Evolutionary conservation across 2,329 filamentous ascomycete species (phyloP).

Genomic region (Trichoderma oligosporum): DNA sequence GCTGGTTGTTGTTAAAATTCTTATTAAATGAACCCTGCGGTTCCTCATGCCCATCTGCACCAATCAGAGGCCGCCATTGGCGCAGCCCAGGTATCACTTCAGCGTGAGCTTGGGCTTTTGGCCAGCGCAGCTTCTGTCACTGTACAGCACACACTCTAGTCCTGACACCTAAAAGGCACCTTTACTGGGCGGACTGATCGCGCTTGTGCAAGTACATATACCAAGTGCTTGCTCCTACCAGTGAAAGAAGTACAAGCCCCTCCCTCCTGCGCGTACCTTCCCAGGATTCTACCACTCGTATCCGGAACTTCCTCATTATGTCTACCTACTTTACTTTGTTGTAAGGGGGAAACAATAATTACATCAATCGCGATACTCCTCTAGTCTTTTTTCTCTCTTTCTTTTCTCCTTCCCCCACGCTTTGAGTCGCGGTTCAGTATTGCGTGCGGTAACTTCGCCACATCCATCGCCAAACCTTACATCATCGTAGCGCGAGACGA

Average conservation of each 20-base stretch:
- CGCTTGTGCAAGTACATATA: conserved; percentile 8
- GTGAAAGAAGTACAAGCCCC: too few relatives aligned
- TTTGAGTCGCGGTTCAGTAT: conserved; percentile 6
- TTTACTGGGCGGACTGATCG: conserved; percentile 3
- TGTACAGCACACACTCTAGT: conserved; percentile 13
- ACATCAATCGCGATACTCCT: conserved; percentile 17
- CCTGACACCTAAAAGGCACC: neutral
- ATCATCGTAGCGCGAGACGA: conserved; percentile 16
- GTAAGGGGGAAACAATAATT: conserved; percentile 16
- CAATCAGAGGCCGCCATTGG: conserved; percentile 13
- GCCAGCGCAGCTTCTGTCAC: conserved; percentile 15
- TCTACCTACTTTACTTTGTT: conserved; percentile 1
- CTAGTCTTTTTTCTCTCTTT: neutral
- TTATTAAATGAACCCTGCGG: conserved; percentile 12
- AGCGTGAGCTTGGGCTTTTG: conserved; percentile 7
- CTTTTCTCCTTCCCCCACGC: conserved; percentile 6
- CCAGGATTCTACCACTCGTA: conserved; percentile 14
- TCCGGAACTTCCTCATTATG: conserved; percentile 11
- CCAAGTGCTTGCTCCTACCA: neutral
- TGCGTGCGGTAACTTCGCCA: conserved; percentile 3
- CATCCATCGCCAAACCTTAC: conserved; percentile 10
- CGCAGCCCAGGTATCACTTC: conserved; percentile 9
- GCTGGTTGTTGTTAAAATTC: conserved; percentile 5
- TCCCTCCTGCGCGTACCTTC: conserved; percentile 20
- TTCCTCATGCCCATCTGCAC: conserved; percentile 3